Conservation (phyloP, 345 rosid genomes). For the Eucalyptus camaldulensis region DNA sequence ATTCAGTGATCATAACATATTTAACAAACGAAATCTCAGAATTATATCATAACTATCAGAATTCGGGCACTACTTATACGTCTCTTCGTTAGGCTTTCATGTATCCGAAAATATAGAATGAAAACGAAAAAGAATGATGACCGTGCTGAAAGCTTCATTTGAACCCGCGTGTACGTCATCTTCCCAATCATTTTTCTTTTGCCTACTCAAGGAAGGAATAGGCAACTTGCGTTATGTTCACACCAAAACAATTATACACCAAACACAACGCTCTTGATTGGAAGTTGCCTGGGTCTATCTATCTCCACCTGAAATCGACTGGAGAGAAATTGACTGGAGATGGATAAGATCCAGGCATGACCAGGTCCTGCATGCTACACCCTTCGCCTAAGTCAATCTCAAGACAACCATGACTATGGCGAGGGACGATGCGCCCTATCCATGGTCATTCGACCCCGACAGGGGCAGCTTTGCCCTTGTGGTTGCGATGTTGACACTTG, state of each 20-base stretch:
- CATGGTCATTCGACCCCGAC: not conserved
- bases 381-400: not conserved
- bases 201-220: not conserved
- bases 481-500: no score
- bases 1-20: not conserved
- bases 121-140: not conserved
- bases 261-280: not conserved
- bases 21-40: not conserved
- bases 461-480: not conserved
- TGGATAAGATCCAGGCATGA: not conserved
- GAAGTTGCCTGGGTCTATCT: not conserved
- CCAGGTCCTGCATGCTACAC: not conserved
- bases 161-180: not conserved
- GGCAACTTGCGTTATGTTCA: not conserved
- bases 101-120: not conserved
- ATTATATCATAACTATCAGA: not conserved
- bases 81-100: not conserved
- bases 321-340: not conserved
- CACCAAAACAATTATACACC: not conserved
- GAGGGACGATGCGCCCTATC: not conserved
- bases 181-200: not conserved
- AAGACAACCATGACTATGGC: not conserved
- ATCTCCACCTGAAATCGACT: not conserved
- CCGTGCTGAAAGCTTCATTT: not conserved
- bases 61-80: not conserved